Base-by-base conservation (phyloP, 345 rosid genomes). In the Anastatica hierochuntica region DNA sequence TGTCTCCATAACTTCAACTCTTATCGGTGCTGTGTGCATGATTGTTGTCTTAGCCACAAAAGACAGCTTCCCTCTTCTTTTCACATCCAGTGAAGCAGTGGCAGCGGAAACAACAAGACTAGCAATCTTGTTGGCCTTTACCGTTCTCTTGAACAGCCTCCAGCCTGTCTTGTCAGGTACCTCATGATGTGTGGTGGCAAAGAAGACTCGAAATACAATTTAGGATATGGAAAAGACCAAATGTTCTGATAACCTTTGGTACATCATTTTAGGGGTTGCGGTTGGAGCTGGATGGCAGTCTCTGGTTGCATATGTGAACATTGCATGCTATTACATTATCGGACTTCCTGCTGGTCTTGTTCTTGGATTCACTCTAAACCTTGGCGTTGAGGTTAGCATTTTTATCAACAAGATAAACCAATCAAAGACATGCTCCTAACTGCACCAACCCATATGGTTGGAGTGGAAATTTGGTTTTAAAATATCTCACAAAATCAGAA, bases 251-350 rank as follows among this genome's bases (percentile, higher is more conserved):
- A 36, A 7, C 15, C 38, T 49, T 49, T 43, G 47, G 40, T 24
- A 9, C 21, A 1, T 15, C 5, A 1, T 19, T 52, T 30, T 21
- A 90, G 96, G 98, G 21, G 96, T 90, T 55, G 98, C 98, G 31
- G 79, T 90, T 71, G 98, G 96, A 69, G 98, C 92, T 4, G 98
- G 98, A 62, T 90, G 98, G 98, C 98, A 90, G 58, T 54, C 82
- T 38, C 64, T 80, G 4, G 85, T 87, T 11, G 96, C 95, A 2
- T 90, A 84, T 64, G 78, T 90, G 51, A 90, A 90, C 73, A 76
- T 87, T 5, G 95, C 74, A 1, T 84, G 98, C 50, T 87, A 90
- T 43, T 90, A 87, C 57, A 24, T 84, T 31, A 78, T 84, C 10
- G 98, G 98, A 43, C 68, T 90, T 55, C 98, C 96, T 2, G 79